A percentile compares a stretch with the other conserved stretches of the same genome.
Conservation (phyloP, 139 green algal species). For the Asterochloris erici region DNA sequence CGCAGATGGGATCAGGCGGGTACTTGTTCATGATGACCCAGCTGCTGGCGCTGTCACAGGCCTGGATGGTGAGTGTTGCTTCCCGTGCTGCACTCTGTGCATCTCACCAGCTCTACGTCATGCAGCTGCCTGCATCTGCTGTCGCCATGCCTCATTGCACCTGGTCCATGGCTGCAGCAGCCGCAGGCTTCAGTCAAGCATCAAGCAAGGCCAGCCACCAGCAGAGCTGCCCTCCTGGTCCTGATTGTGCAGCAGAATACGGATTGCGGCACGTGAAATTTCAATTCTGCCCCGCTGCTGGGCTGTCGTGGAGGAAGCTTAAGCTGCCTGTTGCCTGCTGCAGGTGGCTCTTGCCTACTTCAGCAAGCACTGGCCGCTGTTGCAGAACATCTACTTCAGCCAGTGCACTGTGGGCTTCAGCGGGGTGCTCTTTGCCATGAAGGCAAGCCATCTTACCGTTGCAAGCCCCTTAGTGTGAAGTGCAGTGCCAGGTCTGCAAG, state of each 20-base stretch:
- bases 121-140: no score
- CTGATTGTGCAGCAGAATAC: no score
- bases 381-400: conserved; percentile 20
- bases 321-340: background rate
- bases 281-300: background rate
- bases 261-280: no score
- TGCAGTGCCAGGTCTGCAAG: background rate
- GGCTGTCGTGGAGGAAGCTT: background rate
- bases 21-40: conserved; percentile 57
- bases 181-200: no score
- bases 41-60: conserved; percentile 52
- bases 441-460: conserved; percentile 23
- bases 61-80: conserved; percentile 31
- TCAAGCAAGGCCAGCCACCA: no score
- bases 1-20: conserved; percentile 29
- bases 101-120: no score
- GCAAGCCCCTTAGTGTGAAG: background rate
- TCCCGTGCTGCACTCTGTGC: no score
- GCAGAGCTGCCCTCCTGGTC: no score
- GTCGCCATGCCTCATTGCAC: no score
- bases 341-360: no score
- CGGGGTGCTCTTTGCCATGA: conserved; percentile 71
- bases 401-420: conserved; percentile 66
- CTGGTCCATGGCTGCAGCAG: no score
- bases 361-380: no score